phyloP scores from a whole-genome alignment of 805 yeast species.

The Monosporozyma unispora region DNA sequence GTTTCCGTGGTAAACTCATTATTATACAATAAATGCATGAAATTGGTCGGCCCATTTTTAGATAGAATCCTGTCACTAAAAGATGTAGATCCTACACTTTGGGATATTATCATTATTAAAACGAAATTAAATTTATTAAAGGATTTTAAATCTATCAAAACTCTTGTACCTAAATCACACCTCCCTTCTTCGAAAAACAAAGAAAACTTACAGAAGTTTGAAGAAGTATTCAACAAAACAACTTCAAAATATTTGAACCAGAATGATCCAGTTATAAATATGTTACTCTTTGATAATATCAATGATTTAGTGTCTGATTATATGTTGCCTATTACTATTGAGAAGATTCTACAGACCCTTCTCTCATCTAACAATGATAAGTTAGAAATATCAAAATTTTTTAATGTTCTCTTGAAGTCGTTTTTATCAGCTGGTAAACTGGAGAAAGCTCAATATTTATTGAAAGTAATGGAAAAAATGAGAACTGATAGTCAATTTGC shows the following conservation, averaged over 20 bases:
- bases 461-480: not conserved
- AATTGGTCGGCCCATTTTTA: conserved; percentile 15
- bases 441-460: conserved; percentile 20
- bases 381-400: conserved; percentile 14
- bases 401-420: conserved; percentile 20
- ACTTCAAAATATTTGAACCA: conserved; percentile 12
- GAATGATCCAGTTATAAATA: conserved; percentile 10
- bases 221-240: conserved; percentile 11
- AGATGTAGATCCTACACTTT: conserved; percentile 1
- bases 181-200: not conserved
- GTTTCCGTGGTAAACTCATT: conserved; percentile 21
- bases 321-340: conserved; percentile 6
- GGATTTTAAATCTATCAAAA: conserved; percentile 4
- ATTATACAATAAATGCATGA: conserved; percentile 11
- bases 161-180: not conserved
- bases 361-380: not conserved
- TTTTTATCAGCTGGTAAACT: conserved; percentile 19
- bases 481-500: not conserved
- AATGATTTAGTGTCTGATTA: conserved; percentile 12
- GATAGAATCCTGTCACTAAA: conserved; percentile 19
- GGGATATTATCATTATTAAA: conserved; percentile 11
- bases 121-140: conserved; percentile 18
- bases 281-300: conserved; percentile 15
- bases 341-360: not conserved
- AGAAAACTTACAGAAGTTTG: conserved; percentile 4